A percentile compares a stretch with the other conserved stretches of the same genome.
These are phyloP conservation scores for Cryptosporidium tyzzeri DNA, from an alignment of 169 alveolate species.

Conservation along the genomic window DNA sequence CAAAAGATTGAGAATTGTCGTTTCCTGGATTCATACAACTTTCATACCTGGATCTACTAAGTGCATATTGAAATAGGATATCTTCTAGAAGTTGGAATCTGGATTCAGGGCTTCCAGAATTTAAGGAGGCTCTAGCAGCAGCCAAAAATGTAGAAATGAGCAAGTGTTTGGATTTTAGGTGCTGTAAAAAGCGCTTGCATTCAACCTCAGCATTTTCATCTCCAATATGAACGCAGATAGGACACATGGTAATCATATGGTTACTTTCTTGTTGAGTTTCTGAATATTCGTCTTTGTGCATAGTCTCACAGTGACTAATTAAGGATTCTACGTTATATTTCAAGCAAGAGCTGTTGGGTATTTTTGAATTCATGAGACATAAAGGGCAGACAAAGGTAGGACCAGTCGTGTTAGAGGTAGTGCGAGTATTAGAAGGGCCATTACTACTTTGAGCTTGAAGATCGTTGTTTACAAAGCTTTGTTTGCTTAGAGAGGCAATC, in stretches of 20 bases:
- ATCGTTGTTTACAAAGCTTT: neutral
- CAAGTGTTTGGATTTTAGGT: slow-evolving; percentile 56
- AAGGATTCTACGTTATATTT: slow-evolving; percentile 52
- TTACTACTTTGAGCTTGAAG: neutral
- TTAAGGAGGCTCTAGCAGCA: slow-evolving; percentile 75
- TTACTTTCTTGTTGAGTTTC: slow-evolving; percentile 2
- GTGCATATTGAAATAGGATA: slow-evolving; percentile 61
- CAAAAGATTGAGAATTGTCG: slow-evolving; percentile 2
- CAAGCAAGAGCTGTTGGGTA: slow-evolving; percentile 28
- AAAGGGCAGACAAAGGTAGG: slow-evolving; percentile 71
- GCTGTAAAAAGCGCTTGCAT: slow-evolving; percentile 15
- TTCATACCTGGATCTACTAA: slow-evolving; percentile 66
- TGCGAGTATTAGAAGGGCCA: neutral
- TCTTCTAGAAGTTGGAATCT: slow-evolving; percentile 71
- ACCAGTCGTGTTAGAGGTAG: slow-evolving; percentile 16
- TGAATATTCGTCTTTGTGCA: slow-evolving; percentile 42
- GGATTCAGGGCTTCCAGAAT: slow-evolving; percentile 20
- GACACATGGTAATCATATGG: slow-evolving; percentile 43
- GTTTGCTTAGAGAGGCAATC: slow-evolving; percentile 26
- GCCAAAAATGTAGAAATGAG: slow-evolving; percentile 65
- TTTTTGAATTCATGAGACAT: slow-evolving; percentile 50
- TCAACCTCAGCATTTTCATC: slow-evolving; percentile 72
- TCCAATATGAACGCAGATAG: slow-evolving; percentile 73
- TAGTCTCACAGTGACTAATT: slow-evolving; percentile 52
- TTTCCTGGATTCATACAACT: slow-evolving; percentile 14